phyloP scores from a whole-genome alignment of 768 basidiomycete species.

The Gautieria morchelliformis region DNA sequence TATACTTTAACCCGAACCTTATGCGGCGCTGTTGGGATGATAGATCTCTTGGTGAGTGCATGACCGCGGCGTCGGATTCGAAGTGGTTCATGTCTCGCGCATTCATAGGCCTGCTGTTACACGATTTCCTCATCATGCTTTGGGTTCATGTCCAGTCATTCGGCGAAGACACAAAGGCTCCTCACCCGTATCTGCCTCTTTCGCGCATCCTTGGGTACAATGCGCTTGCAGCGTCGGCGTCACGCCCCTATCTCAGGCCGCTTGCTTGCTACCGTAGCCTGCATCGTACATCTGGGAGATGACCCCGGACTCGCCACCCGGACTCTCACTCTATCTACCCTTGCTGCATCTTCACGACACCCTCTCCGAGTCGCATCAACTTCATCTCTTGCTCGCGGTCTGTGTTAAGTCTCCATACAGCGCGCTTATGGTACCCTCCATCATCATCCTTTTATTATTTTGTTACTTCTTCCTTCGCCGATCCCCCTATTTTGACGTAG shows the following conservation, averaged over 20 bases:
- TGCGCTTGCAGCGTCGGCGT: background rate
- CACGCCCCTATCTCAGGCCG: background rate
- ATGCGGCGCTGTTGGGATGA: background rate
- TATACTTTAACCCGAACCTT: slow-evolving; percentile 41
- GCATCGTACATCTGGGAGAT: background rate
- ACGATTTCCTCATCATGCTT: background rate
- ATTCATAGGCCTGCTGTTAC: background rate
- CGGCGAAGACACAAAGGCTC: background rate
- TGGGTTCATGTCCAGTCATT: background rate
- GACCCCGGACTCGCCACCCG: slow-evolving; percentile 8
- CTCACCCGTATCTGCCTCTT: background rate
- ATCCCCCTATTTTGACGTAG: background rate
- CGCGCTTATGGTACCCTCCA: background rate
- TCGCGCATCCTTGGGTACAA: background rate
- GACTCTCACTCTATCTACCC: background rate
- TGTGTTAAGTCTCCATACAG: background rate
- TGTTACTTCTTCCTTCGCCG: background rate
- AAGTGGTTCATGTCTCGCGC: background rate
- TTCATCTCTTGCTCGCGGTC: background rate
- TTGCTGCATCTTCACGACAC: background rate
- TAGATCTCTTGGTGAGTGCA: background rate
- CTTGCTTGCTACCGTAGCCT: background rate
- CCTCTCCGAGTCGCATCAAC: background rate
- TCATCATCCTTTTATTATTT: slow-evolving; percentile 1
- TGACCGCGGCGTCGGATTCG: background rate